phyloP scores from a whole-genome alignment of 177 flowering plant species.

The Vitis hybrid region DNA sequence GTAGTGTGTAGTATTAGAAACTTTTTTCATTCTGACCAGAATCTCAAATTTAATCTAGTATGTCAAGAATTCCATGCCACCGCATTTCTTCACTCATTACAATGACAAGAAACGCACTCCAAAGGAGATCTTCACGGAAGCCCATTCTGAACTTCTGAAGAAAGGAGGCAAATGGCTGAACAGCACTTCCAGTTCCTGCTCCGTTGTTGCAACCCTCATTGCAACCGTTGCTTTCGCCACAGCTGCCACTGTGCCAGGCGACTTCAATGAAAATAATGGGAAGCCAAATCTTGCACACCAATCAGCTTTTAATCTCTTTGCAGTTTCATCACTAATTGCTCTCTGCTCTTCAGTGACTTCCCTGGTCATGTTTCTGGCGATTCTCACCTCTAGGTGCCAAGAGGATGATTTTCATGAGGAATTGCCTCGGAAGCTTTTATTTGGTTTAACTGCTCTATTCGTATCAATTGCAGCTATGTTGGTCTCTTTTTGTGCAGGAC shows the following conservation, averaged over 20 bases:
- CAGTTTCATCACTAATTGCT: slow-evolving; percentile 34
- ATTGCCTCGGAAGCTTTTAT: slow-evolving; percentile 32
- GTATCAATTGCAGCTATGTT: slow-evolving; percentile 37
- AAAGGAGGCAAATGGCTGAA: slow-evolving; percentile 34
- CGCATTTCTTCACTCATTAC: slow-evolving; percentile 15
- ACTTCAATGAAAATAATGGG: slow-evolving; percentile 15
- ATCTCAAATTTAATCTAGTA: slow-evolving; percentile 9
- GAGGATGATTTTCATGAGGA: slow-evolving; percentile 27
- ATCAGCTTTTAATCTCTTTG: slow-evolving; percentile 32
- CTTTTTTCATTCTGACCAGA: no score
- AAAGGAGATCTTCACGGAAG: slow-evolving; percentile 24
- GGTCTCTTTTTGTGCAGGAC: slow-evolving; percentile 43
- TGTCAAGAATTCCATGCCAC: slow-evolving; percentile 20
- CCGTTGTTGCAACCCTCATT: slow-evolving; percentile 34
- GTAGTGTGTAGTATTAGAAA: no score
- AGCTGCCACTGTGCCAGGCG: slow-evolving; percentile 35
- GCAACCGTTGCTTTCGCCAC: slow-evolving; percentile 46
- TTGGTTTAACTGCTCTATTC: slow-evolving; percentile 37
- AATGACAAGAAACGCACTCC: slow-evolving; percentile 29
- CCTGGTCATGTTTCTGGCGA: slow-evolving; percentile 36
- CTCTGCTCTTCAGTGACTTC: slow-evolving; percentile 44
- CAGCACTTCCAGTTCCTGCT: slow-evolving; percentile 41
- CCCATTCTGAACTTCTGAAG: slow-evolving; percentile 22
- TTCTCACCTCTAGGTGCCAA: slow-evolving; percentile 38
- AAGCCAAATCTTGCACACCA: slow-evolving; percentile 23